A percentile compares a stretch with the other conserved stretches of the same genome.
Conservation (phyloP, 163 green algal species). For the Chlamydomonas reinhardtii region DNA sequence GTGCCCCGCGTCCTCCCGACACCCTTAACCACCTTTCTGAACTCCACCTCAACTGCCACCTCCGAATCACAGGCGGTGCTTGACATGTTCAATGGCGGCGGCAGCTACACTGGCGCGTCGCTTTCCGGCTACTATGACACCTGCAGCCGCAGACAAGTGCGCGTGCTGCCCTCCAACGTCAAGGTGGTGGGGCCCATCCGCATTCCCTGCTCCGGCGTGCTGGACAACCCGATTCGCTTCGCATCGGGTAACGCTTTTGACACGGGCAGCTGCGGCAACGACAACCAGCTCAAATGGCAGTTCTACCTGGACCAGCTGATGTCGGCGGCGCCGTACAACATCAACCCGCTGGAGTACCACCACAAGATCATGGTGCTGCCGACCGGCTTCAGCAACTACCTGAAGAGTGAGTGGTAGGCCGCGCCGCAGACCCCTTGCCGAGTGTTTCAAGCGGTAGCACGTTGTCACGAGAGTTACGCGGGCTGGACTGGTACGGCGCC, state of each 20-base stretch:
- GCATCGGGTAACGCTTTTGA: not conserved
- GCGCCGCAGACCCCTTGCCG: too few species aligned
- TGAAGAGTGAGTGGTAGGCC: not conserved
- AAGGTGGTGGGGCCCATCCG: not conserved
- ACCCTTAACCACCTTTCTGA: too few species aligned
- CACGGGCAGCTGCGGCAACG: not conserved
- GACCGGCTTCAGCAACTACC: not conserved
- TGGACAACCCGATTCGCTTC: conserved; percentile 3
- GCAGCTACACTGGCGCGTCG: too few species aligned
- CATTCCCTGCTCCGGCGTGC: conserved; percentile 8
- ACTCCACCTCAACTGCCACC: too few species aligned
- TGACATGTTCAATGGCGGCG: not conserved
- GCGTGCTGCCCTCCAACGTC: not conserved
- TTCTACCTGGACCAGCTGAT: not conserved
- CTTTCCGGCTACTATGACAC: not conserved
- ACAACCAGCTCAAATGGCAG: conserved; percentile 46
- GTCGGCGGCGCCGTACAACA: not conserved
- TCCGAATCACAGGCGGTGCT: not conserved
- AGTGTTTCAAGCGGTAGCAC: too few species aligned
- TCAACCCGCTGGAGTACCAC: not conserved
- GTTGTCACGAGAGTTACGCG: too few species aligned
- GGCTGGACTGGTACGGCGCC: too few species aligned
- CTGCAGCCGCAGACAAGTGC: conserved; percentile 4
- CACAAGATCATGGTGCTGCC: conserved; percentile 30
- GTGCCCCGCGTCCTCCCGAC: too few species aligned